These are phyloP conservation scores for Cinnamomum micranthum DNA, from an alignment of 164 flowering plant genomes.

Conservation along the genomic window DNA sequence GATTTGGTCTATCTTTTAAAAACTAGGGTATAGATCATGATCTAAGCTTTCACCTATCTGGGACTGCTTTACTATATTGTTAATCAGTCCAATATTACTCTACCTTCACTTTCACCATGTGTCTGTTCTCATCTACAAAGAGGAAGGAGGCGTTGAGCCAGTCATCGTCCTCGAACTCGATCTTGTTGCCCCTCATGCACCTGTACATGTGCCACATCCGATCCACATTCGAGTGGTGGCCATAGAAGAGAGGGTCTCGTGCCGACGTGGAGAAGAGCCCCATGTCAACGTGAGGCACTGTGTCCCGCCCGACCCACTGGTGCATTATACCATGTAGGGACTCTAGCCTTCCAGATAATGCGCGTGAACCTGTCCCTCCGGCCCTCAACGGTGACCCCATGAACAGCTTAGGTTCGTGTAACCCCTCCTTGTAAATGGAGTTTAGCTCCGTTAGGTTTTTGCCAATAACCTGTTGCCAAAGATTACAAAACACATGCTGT, in stretches of 20 bases:
- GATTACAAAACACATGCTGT: no score
- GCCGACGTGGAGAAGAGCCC: conserved; percentile 8
- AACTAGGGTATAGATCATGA: no score
- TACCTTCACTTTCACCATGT: not conserved
- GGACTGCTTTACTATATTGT: no score
- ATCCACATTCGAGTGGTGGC: conserved; percentile 8
- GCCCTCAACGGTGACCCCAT: not conserved
- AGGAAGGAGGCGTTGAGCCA: conserved; percentile 3
- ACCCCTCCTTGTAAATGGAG: not conserved
- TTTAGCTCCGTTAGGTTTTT: not conserved
- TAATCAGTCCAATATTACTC: not conserved
- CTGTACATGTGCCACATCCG: conserved; percentile 12
- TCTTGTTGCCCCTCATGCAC: not conserved
- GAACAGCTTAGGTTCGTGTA: not conserved
- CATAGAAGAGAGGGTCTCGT: not conserved
- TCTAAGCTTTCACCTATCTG: no score
- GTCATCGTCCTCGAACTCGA: conserved; percentile 1
- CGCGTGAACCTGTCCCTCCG: not conserved
- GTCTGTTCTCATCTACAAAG: not conserved
- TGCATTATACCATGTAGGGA: not conserved
- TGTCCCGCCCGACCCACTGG: not conserved
- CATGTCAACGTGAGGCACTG: conserved; percentile 4
- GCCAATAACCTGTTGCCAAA: no score
- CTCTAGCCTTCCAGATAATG: not conserved
- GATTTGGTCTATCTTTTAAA: no score